Conservation (phyloP, 192 early-diverging fungal species). For the Entomortierella beljakovae region DNA sequence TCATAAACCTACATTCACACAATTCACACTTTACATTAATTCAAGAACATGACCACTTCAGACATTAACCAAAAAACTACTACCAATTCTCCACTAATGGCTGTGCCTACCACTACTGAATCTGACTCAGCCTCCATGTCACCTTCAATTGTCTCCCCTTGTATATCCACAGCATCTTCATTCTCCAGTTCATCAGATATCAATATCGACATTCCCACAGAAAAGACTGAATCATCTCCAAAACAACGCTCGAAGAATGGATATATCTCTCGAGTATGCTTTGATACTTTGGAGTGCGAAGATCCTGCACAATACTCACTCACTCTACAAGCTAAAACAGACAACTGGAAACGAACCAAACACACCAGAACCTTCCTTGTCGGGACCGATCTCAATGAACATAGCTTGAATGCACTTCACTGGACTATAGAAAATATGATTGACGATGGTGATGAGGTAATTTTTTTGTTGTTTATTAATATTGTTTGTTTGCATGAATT, state of each 20-base stretch:
- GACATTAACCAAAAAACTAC: no score
- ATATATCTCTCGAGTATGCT: constrained; percentile 35
- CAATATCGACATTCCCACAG: background rate
- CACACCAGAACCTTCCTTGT: constrained; percentile 60
- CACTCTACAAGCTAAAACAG: constrained; percentile 61
- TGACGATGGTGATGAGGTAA: constrained; percentile 67
- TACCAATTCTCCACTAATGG: no score
- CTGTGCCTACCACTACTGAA: constrained; percentile 1
- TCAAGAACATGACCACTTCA: no score
- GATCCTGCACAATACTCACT: constrained; percentile 56
- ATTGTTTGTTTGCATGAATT: background rate
- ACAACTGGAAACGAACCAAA: constrained; percentile 54
- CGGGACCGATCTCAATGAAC: constrained; percentile 63
- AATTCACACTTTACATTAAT: no score
- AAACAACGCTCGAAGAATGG: constrained; percentile 42
- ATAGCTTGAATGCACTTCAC: constrained; percentile 61
- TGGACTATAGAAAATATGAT: constrained; percentile 66
- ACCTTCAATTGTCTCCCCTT: constrained; percentile 1
- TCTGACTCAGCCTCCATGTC: background rate
- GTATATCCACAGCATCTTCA: constrained; percentile 25
- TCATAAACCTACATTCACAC: no score
- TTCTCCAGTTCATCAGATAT: constrained; percentile 3
- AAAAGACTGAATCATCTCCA: constrained; percentile 17
- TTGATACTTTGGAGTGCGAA: constrained; percentile 36
- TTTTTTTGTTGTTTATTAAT: background rate